These are phyloP conservation scores for Cercospora sp. DNA, from an alignment of 2,329 filamentous ascomycete genomes.

Conservation along the genomic window DNA sequence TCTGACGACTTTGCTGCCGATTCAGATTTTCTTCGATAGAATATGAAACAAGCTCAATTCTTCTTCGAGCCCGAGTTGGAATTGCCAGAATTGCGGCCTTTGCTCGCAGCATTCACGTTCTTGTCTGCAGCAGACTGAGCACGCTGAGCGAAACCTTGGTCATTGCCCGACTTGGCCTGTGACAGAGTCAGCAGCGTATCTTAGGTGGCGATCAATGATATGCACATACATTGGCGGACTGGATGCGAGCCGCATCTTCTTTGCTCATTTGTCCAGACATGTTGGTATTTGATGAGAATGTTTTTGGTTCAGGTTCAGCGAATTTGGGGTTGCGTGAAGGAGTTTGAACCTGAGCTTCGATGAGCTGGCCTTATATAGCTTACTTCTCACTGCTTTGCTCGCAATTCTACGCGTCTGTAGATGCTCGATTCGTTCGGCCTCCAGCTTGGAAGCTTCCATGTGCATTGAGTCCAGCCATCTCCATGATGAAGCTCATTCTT, in stretches of 20 bases:
- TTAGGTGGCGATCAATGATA: too few species aligned
- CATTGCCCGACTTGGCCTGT: slow-evolving; percentile 25
- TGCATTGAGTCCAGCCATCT: neutral
- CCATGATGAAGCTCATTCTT: neutral
- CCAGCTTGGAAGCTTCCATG: neutral
- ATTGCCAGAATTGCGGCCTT: slow-evolving; percentile 4
- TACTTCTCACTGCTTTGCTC: neutral
- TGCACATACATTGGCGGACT: slow-evolving; percentile 16
- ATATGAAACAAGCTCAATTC: neutral
- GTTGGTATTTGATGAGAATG: neutral
- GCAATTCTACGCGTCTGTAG: neutral
- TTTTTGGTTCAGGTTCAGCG: neutral
- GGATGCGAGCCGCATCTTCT: slow-evolving; percentile 20
- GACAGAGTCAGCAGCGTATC: neutral
- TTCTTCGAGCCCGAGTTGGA: slow-evolving; percentile 8
- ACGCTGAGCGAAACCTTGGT: slow-evolving; percentile 22
- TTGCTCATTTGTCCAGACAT: slow-evolving; percentile 18
- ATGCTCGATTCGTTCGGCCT: neutral
- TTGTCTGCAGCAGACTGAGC: slow-evolving; percentile 35
- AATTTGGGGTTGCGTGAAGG: too few species aligned
- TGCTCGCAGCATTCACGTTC: slow-evolving; percentile 24
- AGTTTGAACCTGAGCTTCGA: too few species aligned
- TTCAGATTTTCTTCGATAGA: too few species aligned
- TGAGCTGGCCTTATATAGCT: neutral
- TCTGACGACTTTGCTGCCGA: too few species aligned